Evolutionary conservation across 169 alveolate species (phyloP), one percentile per base, ranked within the genome.

Genomic region (Besnoitia besnoiti): DNA sequence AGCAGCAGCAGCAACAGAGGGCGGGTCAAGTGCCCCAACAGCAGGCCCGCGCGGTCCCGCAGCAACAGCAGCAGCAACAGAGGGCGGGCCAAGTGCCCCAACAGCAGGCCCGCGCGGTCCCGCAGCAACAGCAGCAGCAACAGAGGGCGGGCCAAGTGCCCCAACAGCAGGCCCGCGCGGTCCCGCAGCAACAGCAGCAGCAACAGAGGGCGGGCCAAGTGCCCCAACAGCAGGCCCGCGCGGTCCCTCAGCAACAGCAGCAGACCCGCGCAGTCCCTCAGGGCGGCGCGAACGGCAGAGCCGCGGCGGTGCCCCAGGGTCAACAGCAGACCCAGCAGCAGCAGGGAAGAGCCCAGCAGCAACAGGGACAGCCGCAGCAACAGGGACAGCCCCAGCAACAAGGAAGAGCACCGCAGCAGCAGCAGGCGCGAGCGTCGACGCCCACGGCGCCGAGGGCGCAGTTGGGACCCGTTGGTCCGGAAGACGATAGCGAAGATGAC

Each of bases 401-500:
- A 27, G 8, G 85, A 75, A 7, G 49, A 35, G 42, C 44, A 5
- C 85, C 85, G 4, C 85, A 44, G 50, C 85, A 10, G 16, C 85
- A 7, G 5, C 79, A 24, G 42, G 35, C 10, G 33, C 37, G 39
- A 21, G 35, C 14, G n/a, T 24, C 33, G 39, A 24, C 79, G 33
- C 79, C 79, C 19, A 10, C 79, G 79, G 39, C 33, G 79, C 37
- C 49, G 33, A 40, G 51, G 27, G 87, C 87, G 87, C 59, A 24
- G 87, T 10, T 27, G 40, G 19, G 19, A 39, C 61, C 59, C 21
- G 55, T 35, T 0, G 87, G 40, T 77, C 61, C 87, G 19, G 87
- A 77, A 5, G 87, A 77, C 27, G 47, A 35, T n/a, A 37, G 46
- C 87, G 85, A 76, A 76, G 87, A 77, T 51, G 87, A 77, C 1